Conservation (phyloP, 1,284 basidiomycete genomes). For the Papiliotrema fonsecae region DNA sequence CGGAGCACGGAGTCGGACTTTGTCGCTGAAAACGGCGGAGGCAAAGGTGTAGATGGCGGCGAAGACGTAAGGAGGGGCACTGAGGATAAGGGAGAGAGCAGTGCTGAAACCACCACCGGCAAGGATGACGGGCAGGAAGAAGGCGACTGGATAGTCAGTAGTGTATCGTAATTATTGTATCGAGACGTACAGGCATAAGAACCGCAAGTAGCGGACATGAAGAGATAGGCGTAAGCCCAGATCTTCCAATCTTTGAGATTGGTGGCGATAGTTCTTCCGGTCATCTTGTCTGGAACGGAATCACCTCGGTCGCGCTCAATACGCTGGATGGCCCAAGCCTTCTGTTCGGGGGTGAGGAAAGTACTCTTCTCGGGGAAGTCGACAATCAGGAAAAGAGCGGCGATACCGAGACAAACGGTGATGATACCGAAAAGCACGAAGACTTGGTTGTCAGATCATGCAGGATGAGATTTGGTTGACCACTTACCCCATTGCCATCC, state of each 20-base stretch:
- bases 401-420: slow-evolving; percentile 38
- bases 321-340: slow-evolving; percentile 42
- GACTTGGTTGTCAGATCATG: too few species aligned
- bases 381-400: slow-evolving; percentile 32
- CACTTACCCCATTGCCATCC: slow-evolving; percentile 38
- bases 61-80: slow-evolving; percentile 48
- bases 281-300: slow-evolving; percentile 44
- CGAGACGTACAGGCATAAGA: slow-evolving; percentile 13
- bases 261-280: slow-evolving; percentile 34
- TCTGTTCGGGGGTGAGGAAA: slow-evolving; percentile 49
- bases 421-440: slow-evolving; percentile 21
- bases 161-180: slow-evolving; percentile 7
- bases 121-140: slow-evolving; percentile 50
- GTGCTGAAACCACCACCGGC: slow-evolving; percentile 43
- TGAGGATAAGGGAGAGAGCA: slow-evolving; percentile 38
- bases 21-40: slow-evolving; percentile 44
- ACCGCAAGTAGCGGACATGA: slow-evolving; percentile 27
- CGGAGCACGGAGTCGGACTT: slow-evolving; percentile 37
- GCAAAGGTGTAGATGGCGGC: slow-evolving; percentile 41
- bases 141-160: slow-evolving; percentile 22
- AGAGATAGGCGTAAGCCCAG: slow-evolving; percentile 49
- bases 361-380: slow-evolving; percentile 51
- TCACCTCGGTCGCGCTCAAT: slow-evolving; percentile 51
- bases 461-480: slow-evolving; percentile 16
- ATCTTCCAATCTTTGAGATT: slow-evolving; percentile 48